Percentiles rank a stretch among this genome's conserved stretches.
phyloP scores from a whole-genome alignment of 2,329 filamentous ascomycete genomes.

The Microdochium bolleyi region DNA sequence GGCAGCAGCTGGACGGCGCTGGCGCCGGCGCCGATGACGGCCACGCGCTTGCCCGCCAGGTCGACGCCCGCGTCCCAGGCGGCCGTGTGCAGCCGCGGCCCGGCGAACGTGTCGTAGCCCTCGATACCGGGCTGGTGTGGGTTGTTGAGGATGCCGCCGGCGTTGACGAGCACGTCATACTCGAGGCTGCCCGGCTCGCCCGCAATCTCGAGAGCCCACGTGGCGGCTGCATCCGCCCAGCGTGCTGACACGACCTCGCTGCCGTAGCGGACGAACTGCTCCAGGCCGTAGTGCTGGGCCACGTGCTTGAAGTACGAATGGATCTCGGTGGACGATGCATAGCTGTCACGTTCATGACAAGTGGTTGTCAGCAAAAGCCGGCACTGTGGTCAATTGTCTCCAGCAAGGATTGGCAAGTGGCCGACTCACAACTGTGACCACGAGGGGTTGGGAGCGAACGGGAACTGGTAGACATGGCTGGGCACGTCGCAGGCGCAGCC shows the following conservation, averaged over 20 bases:
- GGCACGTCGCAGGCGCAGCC: constrained; percentile 32
- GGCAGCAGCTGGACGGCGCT: constrained; percentile 23
- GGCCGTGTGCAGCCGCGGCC: constrained; percentile 19
- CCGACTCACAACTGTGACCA: too few relatives aligned
- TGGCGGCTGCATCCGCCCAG: constrained; percentile 27
- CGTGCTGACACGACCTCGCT: constrained; percentile 31
- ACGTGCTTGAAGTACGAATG: constrained; percentile 37
- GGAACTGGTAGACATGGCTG: constrained; percentile 38
- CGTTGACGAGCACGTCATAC: not conserved
- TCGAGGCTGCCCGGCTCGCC: not conserved
- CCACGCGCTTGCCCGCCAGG: constrained; percentile 16
- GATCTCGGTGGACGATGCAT: constrained; percentile 25
- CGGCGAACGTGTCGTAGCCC: constrained; percentile 18
- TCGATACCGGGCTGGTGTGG: constrained; percentile 21
- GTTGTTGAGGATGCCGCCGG: constrained; percentile 5
- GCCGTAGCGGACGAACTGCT: constrained; percentile 36
- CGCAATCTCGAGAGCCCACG: constrained; percentile 15
- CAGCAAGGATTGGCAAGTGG: too few relatives aligned
- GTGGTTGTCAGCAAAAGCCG: too few relatives aligned
- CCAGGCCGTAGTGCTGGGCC: constrained; percentile 31
- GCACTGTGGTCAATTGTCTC: too few relatives aligned
- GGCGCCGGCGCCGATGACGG: constrained; percentile 20
- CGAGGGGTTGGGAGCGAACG: constrained; percentile 42
- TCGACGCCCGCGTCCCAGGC: constrained; percentile 20
- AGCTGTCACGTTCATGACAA: too few relatives aligned